Evolutionary conservation across 768 basidiomycete genomes (phyloP).

Genomic region (Suillus alpinus): DNA sequence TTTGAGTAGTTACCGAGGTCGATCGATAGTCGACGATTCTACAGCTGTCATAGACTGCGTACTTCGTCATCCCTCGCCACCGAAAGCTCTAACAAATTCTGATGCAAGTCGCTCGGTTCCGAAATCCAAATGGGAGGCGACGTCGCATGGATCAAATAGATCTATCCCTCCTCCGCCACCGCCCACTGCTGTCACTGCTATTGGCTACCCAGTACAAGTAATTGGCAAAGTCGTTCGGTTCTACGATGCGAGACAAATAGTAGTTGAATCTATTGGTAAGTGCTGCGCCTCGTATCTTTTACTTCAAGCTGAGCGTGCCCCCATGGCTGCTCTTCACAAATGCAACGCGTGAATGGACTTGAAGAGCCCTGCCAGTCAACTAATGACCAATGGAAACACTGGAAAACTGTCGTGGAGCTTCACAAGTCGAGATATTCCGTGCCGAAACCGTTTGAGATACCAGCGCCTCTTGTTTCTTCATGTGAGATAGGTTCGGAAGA

Average conservation of each 20-base stretch:
- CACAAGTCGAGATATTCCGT: slow-evolving; percentile 53
- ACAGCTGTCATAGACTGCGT: slow-evolving; percentile 70
- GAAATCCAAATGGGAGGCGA: not conserved
- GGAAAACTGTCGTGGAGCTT: slow-evolving; percentile 47
- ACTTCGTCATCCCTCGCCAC: slow-evolving; percentile 36
- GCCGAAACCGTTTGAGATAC: slow-evolving; percentile 48
- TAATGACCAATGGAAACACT: slow-evolving; percentile 62
- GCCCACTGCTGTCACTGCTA: slow-evolving; percentile 38
- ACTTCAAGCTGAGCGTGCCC: not conserved
- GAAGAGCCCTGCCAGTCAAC: slow-evolving; percentile 45
- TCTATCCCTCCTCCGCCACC: slow-evolving; percentile 7
- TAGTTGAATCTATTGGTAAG: slow-evolving; percentile 52
- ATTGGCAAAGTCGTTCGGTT: slow-evolving; percentile 43
- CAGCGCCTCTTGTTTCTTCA: slow-evolving; percentile 16
- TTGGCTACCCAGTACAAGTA: slow-evolving; percentile 47
- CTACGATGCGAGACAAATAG: slow-evolving; percentile 43
- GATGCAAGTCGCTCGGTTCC: slow-evolving; percentile 8
- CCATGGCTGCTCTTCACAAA: not conserved
- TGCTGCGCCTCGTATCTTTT: not conserved
- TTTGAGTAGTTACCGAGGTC: slow-evolving; percentile 5
- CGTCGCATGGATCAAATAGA: not conserved
- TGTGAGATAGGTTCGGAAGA: not conserved
- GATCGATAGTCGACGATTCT: slow-evolving; percentile 67
- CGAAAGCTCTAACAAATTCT: slow-evolving; percentile 10
- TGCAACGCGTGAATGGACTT: not conserved